These are phyloP conservation scores for Yamadazyma nakazawae DNA, from an alignment of 805 yeast genomes.

Conservation along the genomic window DNA sequence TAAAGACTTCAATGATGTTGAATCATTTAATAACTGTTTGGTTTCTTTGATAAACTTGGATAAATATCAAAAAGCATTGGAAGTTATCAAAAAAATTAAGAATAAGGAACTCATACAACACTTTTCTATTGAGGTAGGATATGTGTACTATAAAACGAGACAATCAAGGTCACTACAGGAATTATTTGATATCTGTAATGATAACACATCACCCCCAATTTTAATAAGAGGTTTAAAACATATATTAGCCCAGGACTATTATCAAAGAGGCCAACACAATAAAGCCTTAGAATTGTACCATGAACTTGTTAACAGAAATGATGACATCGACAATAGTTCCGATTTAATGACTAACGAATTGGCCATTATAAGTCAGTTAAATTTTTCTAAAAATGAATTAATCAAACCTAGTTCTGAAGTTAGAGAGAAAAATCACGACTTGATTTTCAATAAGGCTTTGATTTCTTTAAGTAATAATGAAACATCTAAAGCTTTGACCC, in stretches of 20 bases:
- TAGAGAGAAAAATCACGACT: slow-evolving; percentile 44
- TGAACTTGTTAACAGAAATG: slow-evolving; percentile 29
- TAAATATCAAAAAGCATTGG: slow-evolving; percentile 47
- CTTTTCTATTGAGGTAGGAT: slow-evolving; percentile 51
- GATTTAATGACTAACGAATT: slow-evolving; percentile 65
- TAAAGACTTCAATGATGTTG: slow-evolving; percentile 32
- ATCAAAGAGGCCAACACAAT: slow-evolving; percentile 42
- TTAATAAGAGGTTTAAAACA: slow-evolving; percentile 40
- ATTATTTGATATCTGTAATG: slow-evolving; percentile 14
- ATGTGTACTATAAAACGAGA: slow-evolving; percentile 58
- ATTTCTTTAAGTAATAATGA: slow-evolving; percentile 44
- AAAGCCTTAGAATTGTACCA: slow-evolving; percentile 48
- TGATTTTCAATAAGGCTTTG: slow-evolving; percentile 57
- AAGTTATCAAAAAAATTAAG: slow-evolving; percentile 38
- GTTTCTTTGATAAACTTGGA: slow-evolving; percentile 62
- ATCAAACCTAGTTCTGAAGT: slow-evolving; percentile 1
- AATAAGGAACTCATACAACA: slow-evolving; percentile 29
- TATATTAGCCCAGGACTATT: slow-evolving; percentile 52
- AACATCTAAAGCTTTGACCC: slow-evolving; percentile 35
- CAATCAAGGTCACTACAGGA: slow-evolving; percentile 27
- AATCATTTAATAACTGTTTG: slow-evolving; percentile 43
- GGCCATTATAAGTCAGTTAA: slow-evolving; percentile 58
- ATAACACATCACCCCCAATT: slow-evolving; percentile 18
- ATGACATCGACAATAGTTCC: slow-evolving; percentile 39
- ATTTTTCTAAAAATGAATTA: slow-evolving; percentile 9